Base-by-base conservation (phyloP, 331 rosid species). In the Saraca asoca region DNA sequence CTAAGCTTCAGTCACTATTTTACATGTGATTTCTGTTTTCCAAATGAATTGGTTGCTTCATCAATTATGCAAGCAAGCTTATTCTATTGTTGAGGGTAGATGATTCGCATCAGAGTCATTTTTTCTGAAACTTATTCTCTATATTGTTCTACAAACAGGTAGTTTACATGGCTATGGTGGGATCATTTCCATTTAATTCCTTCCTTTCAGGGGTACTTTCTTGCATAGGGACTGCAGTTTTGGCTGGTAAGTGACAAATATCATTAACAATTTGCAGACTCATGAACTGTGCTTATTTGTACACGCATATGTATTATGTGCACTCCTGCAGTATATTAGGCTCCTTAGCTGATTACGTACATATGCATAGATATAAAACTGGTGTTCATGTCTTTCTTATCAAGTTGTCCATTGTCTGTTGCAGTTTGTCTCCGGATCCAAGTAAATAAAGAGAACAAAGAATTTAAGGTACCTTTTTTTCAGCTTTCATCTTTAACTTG, bases 341-440 rank as follows among this genome's bases (percentile, higher is more conserved):
- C 17, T 46, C 14, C 15, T 46, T 2, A 14, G 17, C 51, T 5
- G 13, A 46, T 46, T 46, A 46, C 13, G 0, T 14, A 43, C 18
- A 35, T 9, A 29, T 39, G 19, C 42, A 31, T 16, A 9, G 34
- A 41, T 61, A 34, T 44, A 7, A 24, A 58, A 53, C 33, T 63
- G 44, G 12, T 38, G 29, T 74, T 58, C 35, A 42, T 46, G 18
- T 63, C 74, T 56, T 24, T 57, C 59, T 75, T 31, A 70, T 53
- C 41, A 12, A 33, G 64, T 50, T 39, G 14, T 53, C 16, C 19
- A 55, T 52, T 41, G 48, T 72, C 72, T 77, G 58, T 64, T 62
- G 43, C 85, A 94, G 99, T 94, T 69, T 94, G 96, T 71, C 99
- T 94, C 48, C 95, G 99, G 64, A 94, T 94, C 65, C 99, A 94